Evolutionary conservation across 805 yeast species (phyloP), one percentile per base, ranked within the genome.

Genomic region (Novakomyces olei): DNA sequence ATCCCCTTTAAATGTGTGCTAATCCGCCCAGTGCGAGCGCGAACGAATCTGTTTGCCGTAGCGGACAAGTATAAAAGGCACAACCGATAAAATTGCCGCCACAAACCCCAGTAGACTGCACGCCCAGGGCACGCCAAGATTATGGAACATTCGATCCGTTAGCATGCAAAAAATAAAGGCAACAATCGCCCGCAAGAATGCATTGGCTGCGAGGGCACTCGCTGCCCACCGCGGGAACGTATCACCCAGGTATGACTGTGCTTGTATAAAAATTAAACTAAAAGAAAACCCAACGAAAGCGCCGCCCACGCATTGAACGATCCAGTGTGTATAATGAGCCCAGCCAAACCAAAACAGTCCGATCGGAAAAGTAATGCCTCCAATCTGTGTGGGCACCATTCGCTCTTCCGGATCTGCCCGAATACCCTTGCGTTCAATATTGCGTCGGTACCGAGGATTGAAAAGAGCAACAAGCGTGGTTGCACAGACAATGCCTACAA

Each of bases 81-180:
- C n/a, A n/a, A n/a, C n/a, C n/a, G n/a, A n/a, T n/a, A n/a, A n/a
- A n/a, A n/a, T n/a, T n/a, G n/a, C n/a, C 0, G 72, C 68, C 34
- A 77, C 58, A 33, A 70, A 57, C 10, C 80, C 80, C 26, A 76
- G 47, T 19, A 74, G 41, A 0, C 81, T 67, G 22, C 72, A 58
- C 6, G 92, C 94, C 91, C 92, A 79, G 42, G 67, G 76, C 41
- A 71, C 65, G 26, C 70, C 70, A 44, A 81, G 56, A 26, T 61
- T 69, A 12, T 61, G 49, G 54, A 74, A 73, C 92, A 81, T 77
- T 53, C 78, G 92, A 12, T 69, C 64, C 1, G 81, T 76, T 54
- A 81, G 80, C 37, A 81, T 58, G 36, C 93, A 93, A 60, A 81
- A 72, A 15, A 71, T 77, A 5, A 10, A 88, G 76, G 41, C 76